A percentile compares a stretch with the other conserved stretches of the same genome.
These are phyloP conservation scores for Pseudocercospora eumusae DNA, from an alignment of 2,329 filamentous ascomycete genomes.

Conservation along the genomic window DNA sequence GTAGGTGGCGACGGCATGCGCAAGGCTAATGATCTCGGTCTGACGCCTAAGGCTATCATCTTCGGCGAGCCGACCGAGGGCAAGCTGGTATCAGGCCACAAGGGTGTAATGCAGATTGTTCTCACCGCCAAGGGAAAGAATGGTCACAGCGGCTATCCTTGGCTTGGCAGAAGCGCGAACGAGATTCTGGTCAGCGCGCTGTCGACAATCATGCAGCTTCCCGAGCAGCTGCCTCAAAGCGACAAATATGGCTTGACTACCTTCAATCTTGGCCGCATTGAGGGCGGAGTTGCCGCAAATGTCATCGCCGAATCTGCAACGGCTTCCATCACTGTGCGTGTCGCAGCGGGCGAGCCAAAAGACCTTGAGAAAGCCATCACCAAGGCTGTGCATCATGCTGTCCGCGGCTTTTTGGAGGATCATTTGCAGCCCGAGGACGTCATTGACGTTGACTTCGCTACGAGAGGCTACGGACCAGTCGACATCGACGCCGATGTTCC, in stretches of 20 bases:
- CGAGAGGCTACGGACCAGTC: conserved; percentile 72
- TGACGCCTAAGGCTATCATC: conserved; percentile 65
- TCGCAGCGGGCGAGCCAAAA: conserved; percentile 71
- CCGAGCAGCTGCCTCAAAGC: conserved; percentile 68
- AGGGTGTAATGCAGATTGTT: conserved; percentile 72
- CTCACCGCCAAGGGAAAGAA: conserved; percentile 72
- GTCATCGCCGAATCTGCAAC: conserved; percentile 72
- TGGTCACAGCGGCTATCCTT: conserved; percentile 89
- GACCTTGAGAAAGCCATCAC: conserved; percentile 60
- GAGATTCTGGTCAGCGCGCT: conserved; percentile 77
- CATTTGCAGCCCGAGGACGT: conserved; percentile 43
- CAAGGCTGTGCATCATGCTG: conserved; percentile 47
- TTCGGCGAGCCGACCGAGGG: conserved; percentile 94
- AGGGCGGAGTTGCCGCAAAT: conserved; percentile 82
- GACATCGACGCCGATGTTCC: conserved; percentile 77
- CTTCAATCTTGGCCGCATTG: conserved; percentile 76
- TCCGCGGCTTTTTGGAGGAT: conserved; percentile 54
- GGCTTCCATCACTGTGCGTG: conserved; percentile 70
- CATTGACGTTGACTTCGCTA: conserved; percentile 61
- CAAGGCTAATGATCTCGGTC: conserved; percentile 50
- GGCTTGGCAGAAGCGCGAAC: conserved; percentile 82
- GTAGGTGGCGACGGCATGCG: conserved; percentile 78
- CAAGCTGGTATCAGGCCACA: conserved; percentile 86
- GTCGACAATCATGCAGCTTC: conserved; percentile 62
- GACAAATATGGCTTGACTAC: conserved; percentile 84